Conservation (phyloP, 192 early-diverging fungal species). For the Cetraspora pellucida region DNA sequence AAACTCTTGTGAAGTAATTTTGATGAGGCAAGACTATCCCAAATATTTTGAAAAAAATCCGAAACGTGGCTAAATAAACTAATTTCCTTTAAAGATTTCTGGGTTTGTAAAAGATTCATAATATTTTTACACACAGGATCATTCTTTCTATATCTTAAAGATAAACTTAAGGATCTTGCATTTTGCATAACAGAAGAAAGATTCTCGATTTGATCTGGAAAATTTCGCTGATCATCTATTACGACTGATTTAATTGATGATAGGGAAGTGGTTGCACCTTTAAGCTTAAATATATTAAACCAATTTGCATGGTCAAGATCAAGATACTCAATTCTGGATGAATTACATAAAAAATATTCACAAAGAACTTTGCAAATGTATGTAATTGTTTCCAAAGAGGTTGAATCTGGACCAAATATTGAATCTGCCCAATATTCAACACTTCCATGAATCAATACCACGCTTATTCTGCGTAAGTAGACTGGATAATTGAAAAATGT, state of each 20-base stretch:
- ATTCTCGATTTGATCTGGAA: not conserved
- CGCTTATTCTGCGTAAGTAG: not conserved
- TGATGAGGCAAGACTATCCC: not conserved
- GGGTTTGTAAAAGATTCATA: not conserved
- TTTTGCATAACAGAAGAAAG: not conserved
- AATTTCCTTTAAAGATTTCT: not conserved
- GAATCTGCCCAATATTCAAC: not conserved
- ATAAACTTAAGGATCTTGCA: not conserved
- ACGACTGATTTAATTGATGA: not conserved
- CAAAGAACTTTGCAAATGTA: not conserved
- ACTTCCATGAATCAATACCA: not conserved
- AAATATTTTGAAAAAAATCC: not conserved
- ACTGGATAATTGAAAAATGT: not conserved
- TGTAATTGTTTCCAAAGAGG: not conserved
- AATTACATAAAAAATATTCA: slow-evolving; percentile 2
- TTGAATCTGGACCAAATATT: not conserved
- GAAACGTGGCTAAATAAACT: not conserved
- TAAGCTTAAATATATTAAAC: not conserved
- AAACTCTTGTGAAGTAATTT: not conserved
- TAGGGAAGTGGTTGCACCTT: not conserved
- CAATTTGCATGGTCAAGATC: not conserved
- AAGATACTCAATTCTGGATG: not conserved
- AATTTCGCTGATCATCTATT: not conserved
- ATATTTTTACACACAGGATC: not conserved
- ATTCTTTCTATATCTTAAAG: not conserved